phyloP scores from a whole-genome alignment of 441 rosid genomes.

The Viola pubescens region DNA sequence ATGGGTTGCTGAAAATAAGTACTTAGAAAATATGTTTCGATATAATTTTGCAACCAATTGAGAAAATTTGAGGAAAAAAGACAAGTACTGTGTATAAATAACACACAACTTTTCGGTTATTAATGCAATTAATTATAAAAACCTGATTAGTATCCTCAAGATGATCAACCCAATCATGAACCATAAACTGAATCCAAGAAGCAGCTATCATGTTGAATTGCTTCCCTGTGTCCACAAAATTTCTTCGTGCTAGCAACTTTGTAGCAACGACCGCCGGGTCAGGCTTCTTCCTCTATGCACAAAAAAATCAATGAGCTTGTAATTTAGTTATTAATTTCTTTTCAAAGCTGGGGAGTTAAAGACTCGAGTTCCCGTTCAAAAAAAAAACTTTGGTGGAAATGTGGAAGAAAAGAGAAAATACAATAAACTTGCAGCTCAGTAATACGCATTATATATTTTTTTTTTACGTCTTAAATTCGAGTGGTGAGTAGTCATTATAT shows the following conservation, averaged over 20 bases:
- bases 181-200: slow-evolving; percentile 78
- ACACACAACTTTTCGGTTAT: too few species aligned
- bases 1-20: too few species aligned
- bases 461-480: neutral
- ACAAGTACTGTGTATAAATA: too few species aligned
- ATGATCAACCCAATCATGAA: slow-evolving; percentile 79
- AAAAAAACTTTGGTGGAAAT: neutral
- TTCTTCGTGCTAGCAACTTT: slow-evolving; percentile 42
- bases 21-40: too few species aligned
- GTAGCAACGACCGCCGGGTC: slow-evolving; percentile 60
- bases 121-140: too few species aligned
- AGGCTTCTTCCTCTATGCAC: slow-evolving; percentile 39
- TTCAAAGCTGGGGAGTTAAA: neutral
- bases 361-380: too few species aligned
- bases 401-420: neutral
- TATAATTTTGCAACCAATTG: too few species aligned
- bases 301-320: neutral
- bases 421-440: neutral
- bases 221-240: slow-evolving; percentile 47
- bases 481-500: neutral
- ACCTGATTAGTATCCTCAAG: slow-evolving; percentile 63
- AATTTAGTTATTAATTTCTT: neutral
- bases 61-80: too few species aligned
- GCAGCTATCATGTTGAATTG: slow-evolving; percentile 69
- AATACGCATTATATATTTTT: neutral